Conservation (phyloP, 129 eudicot species). For the Artemisia tridentata region DNA sequence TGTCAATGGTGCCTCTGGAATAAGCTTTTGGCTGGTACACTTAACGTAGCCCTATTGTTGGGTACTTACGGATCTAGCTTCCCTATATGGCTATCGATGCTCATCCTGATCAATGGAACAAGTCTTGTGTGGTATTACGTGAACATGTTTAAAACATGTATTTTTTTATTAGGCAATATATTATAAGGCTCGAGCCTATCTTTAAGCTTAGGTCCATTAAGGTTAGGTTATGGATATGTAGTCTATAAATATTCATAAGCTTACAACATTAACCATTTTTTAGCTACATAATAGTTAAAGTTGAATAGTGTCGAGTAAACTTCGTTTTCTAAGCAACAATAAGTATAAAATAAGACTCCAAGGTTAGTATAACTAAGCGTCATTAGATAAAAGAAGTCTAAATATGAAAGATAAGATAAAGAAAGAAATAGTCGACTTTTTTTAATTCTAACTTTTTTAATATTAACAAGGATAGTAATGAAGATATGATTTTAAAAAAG, state of each 20-base stretch:
- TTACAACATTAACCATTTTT: background rate
- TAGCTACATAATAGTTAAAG: background rate
- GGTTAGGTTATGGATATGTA: no score
- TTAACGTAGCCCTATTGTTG: background rate
- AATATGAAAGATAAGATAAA: background rate
- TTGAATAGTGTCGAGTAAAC: background rate
- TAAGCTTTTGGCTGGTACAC: no score
- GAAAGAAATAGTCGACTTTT: background rate
- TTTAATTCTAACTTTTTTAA: background rate
- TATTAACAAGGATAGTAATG: background rate
- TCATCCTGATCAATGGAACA: background rate
- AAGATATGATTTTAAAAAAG: background rate
- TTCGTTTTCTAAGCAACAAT: background rate
- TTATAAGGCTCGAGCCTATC: no score
- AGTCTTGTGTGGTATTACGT: background rate
- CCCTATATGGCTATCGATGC: background rate
- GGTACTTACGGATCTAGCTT: background rate
- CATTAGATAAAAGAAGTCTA: no score
- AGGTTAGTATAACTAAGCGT: no score
- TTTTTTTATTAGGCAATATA: no score
- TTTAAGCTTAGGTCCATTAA: no score
- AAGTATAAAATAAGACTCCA: no score
- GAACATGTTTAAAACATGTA: background rate
- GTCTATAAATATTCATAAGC: no score
- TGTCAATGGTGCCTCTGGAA: background rate